Conservation (phyloP, 192 early-diverging fungal species). For the Entrophospora sp. region DNA sequence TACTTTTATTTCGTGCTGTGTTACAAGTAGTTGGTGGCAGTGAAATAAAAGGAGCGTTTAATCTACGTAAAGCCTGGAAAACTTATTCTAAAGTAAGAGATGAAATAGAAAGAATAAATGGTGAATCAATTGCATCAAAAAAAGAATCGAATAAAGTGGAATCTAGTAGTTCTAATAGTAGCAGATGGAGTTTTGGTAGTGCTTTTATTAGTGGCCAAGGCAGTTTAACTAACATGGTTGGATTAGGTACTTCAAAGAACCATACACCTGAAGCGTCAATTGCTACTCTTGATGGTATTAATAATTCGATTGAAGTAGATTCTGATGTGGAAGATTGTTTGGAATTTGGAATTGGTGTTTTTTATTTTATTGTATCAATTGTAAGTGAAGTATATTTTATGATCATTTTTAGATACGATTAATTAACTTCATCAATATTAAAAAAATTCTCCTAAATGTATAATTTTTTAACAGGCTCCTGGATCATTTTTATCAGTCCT, state of each 20-base stretch:
- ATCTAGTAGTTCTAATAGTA: not conserved
- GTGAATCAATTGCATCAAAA: conserved; percentile 18
- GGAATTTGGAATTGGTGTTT: conserved; percentile 31
- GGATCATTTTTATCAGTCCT: conserved; percentile 5
- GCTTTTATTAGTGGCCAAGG: conserved; percentile 8
- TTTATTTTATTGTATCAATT: conserved; percentile 32
- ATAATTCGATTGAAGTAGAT: conserved; percentile 26
- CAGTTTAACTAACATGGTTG: conserved; percentile 9
- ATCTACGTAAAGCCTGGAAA: conserved; percentile 32
- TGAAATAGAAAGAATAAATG: conserved; percentile 28
- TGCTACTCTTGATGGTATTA: conserved; percentile 22
- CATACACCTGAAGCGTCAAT: conserved; percentile 8
- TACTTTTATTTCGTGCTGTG: conserved; percentile 28
- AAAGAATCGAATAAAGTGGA: conserved; percentile 12
- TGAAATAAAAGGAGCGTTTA: conserved; percentile 32
- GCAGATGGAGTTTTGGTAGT: not conserved
- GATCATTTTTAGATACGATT: not conserved
- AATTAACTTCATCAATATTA: not conserved
- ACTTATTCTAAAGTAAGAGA: conserved; percentile 32
- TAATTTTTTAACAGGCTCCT: not conserved
- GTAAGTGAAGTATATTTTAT: conserved; percentile 23
- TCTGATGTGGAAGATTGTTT: conserved; percentile 33
- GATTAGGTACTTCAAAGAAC: not conserved
- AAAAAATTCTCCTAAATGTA: not conserved
- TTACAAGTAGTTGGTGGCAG: conserved; percentile 28